Conservation (phyloP, 2,329 filamentous ascomycete genomes). For the Laburnicola sp. region DNA sequence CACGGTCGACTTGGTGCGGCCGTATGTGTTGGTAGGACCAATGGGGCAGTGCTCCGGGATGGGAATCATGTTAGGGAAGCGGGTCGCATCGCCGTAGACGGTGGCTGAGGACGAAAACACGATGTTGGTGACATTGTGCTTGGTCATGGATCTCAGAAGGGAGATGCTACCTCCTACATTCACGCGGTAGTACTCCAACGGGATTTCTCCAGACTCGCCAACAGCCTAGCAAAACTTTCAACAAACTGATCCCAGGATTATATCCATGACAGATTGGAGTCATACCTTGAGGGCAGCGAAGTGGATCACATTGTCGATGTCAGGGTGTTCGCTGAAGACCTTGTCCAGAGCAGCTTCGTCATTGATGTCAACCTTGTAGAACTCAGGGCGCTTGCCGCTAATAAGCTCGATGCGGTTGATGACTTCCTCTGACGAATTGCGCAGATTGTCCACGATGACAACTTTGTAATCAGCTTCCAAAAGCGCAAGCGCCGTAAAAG, state of each 20-base stretch:
- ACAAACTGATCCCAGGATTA: not conserved
- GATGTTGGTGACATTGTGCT: slow-evolving; percentile 91
- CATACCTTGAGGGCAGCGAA: slow-evolving; percentile 93
- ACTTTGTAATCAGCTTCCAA: slow-evolving; percentile 95
- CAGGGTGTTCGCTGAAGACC: slow-evolving; percentile 84
- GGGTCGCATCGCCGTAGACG: slow-evolving; percentile 96
- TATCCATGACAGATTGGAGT: not conserved
- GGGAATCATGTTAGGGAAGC: slow-evolving; percentile 96
- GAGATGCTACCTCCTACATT: slow-evolving; percentile 92
- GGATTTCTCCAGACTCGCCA: slow-evolving; percentile 90
- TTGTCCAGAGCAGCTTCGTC: slow-evolving; percentile 80
- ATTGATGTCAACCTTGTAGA: slow-evolving; percentile 86
- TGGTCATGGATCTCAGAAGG: slow-evolving; percentile 83
- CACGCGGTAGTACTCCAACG: slow-evolving; percentile 96
- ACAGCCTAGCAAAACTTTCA: slow-evolving; percentile 68
- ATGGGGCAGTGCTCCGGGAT: slow-evolving; percentile 97
- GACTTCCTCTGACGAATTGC: slow-evolving; percentile 92
- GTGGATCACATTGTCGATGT: slow-evolving; percentile 98
- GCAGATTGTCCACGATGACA: slow-evolving; percentile 92
- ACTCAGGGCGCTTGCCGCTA: slow-evolving; percentile 80
- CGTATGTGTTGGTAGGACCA: slow-evolving; percentile 96
- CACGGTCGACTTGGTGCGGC: slow-evolving; percentile 91
- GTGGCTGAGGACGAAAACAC: slow-evolving; percentile 98
- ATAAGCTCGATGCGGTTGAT: slow-evolving; percentile 95
- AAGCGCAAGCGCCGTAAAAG: slow-evolving; percentile 89